These are phyloP conservation scores for Carex cristatella DNA, from an alignment of 176 grass and related monocot species.

Conservation along the genomic window DNA sequence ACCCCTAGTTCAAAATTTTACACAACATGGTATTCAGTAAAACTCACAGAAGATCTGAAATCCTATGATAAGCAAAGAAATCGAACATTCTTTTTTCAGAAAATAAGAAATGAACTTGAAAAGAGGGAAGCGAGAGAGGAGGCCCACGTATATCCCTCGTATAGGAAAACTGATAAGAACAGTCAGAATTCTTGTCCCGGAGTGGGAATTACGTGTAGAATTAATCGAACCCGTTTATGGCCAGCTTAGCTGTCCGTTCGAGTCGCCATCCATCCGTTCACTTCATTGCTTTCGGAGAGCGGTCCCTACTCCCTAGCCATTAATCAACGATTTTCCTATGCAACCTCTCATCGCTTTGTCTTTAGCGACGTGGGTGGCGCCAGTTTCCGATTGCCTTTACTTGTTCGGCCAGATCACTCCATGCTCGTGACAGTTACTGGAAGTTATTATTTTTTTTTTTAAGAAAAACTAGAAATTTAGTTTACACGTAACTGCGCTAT, in stretches of 20 bases:
- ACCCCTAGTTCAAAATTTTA: neutral
- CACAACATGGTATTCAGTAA: neutral
- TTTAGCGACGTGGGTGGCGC: neutral
- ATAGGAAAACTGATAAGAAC: neutral
- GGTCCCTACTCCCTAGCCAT: neutral
- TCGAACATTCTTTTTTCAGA: no score
- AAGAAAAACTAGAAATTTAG: no score
- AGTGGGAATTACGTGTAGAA: conserved; percentile 9
- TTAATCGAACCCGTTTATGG: neutral
- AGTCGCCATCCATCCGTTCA: neutral
- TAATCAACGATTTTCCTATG: neutral
- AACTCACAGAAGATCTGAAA: neutral
- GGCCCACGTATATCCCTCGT: neutral
- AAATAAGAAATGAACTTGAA: no score
- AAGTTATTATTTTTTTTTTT: no score
- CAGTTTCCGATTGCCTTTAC: neutral
- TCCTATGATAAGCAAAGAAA: neutral
- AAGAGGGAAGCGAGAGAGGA: neutral
- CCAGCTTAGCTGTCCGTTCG: neutral
- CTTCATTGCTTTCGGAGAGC: neutral
- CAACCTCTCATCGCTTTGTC: neutral
- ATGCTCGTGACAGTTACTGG: neutral
- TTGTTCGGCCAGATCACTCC: neutral
- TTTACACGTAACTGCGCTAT: no score
- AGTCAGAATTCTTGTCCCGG: neutral